These are phyloP conservation scores for Paecilomyces sp. DNA, from an alignment of 2,329 filamentous ascomycete genomes.

Conservation along the genomic window DNA sequence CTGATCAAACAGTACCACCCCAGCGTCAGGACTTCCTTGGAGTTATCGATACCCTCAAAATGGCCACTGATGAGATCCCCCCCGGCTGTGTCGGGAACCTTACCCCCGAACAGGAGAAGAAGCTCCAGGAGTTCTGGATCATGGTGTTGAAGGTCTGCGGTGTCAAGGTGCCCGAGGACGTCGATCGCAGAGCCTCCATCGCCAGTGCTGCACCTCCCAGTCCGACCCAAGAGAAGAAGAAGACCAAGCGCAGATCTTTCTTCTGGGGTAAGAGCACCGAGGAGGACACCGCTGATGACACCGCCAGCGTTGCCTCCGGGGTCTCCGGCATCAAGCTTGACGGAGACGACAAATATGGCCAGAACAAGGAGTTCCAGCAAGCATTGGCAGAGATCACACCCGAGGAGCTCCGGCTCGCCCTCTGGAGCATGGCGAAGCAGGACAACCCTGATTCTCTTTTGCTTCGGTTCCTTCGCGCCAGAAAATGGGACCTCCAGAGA, in stretches of 20 bases:
- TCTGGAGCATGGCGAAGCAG: conserved; percentile 93
- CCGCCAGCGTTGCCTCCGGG: conserved; percentile 31
- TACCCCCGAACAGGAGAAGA: conserved; percentile 81
- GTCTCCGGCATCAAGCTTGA: conserved; percentile 37
- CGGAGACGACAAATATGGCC: conserved; percentile 84
- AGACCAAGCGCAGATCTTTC: conserved; percentile 66
- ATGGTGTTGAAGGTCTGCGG: conserved; percentile 70
- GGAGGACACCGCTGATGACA: conserved; percentile 29
- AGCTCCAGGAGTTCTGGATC: conserved; percentile 81
- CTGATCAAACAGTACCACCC: conserved; percentile 8
- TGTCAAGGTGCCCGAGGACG: conserved; percentile 34
- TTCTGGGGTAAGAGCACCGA: conserved; percentile 62
- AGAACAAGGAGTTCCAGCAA: conserved; percentile 77
- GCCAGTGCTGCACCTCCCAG: conserved; percentile 11
- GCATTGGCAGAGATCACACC: conserved; percentile 67
- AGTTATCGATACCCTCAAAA: conserved; percentile 28
- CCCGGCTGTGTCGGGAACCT: conserved; percentile 74
- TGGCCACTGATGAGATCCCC: conserved; percentile 24
- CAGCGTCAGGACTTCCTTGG: conserved; percentile 20
- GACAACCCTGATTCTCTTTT: conserved; percentile 85
- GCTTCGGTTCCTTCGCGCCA: conserved; percentile 75
- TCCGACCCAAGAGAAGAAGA: conserved; percentile 45
- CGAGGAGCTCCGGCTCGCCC: conserved; percentile 68
- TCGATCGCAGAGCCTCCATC: conserved; percentile 11
- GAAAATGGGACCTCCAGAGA: conserved; percentile 92